Evolutionary conservation across 371 early-diverging fungal species (phyloP).

Genomic region (Synchytrium microbalum): DNA sequence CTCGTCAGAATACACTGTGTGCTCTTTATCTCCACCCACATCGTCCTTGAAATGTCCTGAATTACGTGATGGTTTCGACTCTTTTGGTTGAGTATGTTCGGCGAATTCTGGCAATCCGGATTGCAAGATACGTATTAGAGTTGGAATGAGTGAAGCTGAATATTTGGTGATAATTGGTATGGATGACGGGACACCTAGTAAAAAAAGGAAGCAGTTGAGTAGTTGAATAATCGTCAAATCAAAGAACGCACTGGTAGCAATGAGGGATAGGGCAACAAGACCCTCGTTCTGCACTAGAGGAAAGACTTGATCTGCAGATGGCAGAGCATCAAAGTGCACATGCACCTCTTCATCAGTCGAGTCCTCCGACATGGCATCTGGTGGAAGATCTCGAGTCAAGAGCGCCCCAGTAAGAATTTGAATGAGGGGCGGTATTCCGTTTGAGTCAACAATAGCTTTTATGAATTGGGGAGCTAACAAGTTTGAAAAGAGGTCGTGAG

Average conservation of each 20-base stretch:
- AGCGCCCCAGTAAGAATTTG: slow-evolving; percentile 43
- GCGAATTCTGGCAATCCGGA: slow-evolving; percentile 18
- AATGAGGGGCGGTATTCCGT: slow-evolving; percentile 31
- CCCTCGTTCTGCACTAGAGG: slow-evolving; percentile 45
- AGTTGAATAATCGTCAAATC: neutral
- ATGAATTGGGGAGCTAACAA: slow-evolving; percentile 8
- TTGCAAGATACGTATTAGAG: slow-evolving; percentile 23
- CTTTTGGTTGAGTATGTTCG: neutral
- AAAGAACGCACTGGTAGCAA: slow-evolving; percentile 18
- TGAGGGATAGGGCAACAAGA: slow-evolving; percentile 32
- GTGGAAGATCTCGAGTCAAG: slow-evolving; percentile 35
- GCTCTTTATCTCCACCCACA: neutral
- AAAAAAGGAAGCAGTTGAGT: slow-evolving; percentile 1
- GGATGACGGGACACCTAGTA: slow-evolving; percentile 19
- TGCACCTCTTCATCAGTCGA: slow-evolving; percentile 25
- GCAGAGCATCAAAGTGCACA: slow-evolving; percentile 42
- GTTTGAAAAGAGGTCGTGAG: neutral
- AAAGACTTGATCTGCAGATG: slow-evolving; percentile 35
- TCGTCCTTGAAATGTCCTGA: slow-evolving; percentile 8
- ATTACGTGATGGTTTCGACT: neutral
- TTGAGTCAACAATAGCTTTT: slow-evolving; percentile 27
- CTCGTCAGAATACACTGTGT: slow-evolving; percentile 23
- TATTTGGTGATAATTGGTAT: slow-evolving; percentile 25
- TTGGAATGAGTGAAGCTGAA: slow-evolving; percentile 25
- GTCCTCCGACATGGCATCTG: slow-evolving; percentile 5